A percentile compares a stretch with the other conserved stretches of the same genome.
Evolutionary conservation across 2,329 filamentous ascomycete species (phyloP).

Genomic region (Ophiostoma sp.): DNA sequence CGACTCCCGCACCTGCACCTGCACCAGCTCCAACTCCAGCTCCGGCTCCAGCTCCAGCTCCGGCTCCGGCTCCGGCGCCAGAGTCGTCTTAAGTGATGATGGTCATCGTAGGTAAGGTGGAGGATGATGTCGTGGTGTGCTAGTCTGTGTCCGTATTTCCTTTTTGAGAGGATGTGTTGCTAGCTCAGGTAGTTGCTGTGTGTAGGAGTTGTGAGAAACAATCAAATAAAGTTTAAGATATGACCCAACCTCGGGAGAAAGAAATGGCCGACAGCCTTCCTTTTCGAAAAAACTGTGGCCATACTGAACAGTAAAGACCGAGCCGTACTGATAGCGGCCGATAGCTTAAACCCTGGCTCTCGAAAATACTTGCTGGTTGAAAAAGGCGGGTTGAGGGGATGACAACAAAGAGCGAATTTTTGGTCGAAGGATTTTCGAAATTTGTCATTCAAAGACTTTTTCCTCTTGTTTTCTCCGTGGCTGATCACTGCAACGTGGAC

Average conservation of each 20-base stretch:
- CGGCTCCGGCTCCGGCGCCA: too few relatives aligned
- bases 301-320: too few relatives aligned
- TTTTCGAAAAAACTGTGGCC: too few relatives aligned
- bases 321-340: neutral
- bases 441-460: too few relatives aligned
- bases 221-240: neutral
- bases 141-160: neutral
- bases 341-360: neutral
- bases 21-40: neutral
- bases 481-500: too few relatives aligned
- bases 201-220: neutral
- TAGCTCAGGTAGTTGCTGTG: too few relatives aligned
- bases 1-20: neutral
- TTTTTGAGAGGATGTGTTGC: too few relatives aligned
- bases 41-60: neutral
- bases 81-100: neutral
- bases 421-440: too few relatives aligned
- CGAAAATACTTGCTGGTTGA: neutral
- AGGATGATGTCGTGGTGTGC: too few relatives aligned
- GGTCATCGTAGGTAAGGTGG: neutral
- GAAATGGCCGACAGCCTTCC: too few relatives aligned
- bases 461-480: too few relatives aligned
- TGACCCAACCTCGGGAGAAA: neutral
- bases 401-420: neutral
- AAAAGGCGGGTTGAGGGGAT: neutral